Evolutionary conservation across 495 filamentous ascomycete genomes (phyloP).

Genomic region (Aspergillus funiculosus): DNA sequence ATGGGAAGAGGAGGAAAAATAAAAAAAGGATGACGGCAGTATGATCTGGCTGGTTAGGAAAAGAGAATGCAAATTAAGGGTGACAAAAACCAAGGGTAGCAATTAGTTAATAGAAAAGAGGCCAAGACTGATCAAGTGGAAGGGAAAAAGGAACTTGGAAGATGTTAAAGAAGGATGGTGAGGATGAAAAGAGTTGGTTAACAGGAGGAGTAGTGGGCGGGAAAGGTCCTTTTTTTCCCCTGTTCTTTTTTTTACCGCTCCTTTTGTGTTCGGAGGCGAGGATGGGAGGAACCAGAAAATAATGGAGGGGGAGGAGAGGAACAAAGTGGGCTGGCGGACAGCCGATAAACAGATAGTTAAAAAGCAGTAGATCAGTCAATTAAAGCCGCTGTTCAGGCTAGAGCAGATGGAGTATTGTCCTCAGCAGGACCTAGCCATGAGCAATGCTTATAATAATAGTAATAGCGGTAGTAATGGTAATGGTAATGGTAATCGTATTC

Average conservation of each 20-base stretch:
- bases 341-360: conserved; percentile 12
- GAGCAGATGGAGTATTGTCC: too few species aligned
- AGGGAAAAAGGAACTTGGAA: background rate
- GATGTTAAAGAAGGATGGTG: conserved; percentile 1
- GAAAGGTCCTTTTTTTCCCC: conserved; percentile 7
- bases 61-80: background rate
- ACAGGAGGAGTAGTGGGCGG: too few species aligned
- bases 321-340: conserved; percentile 15
- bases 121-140: conserved; percentile 5
- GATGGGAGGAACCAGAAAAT: conserved; percentile 20
- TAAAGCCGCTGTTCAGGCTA: too few species aligned
- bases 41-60: background rate
- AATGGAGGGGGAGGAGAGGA: conserved; percentile 17
- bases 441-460: too few species aligned
- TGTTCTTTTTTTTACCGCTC: conserved; percentile 7
- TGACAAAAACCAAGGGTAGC: too few species aligned
- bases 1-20: background rate
- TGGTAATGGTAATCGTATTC: too few species aligned
- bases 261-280: conserved; percentile 13
- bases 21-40: conserved; percentile 2
- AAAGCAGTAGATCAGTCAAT: too few species aligned
- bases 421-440: too few species aligned
- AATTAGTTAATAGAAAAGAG: too few species aligned
- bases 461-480: too few species aligned
- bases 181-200: conserved; percentile 1